A percentile compares a stretch with the other conserved stretches of the same genome.
Conservation (phyloP, 768 basidiomycete genomes). For the Russula vinacea region DNA sequence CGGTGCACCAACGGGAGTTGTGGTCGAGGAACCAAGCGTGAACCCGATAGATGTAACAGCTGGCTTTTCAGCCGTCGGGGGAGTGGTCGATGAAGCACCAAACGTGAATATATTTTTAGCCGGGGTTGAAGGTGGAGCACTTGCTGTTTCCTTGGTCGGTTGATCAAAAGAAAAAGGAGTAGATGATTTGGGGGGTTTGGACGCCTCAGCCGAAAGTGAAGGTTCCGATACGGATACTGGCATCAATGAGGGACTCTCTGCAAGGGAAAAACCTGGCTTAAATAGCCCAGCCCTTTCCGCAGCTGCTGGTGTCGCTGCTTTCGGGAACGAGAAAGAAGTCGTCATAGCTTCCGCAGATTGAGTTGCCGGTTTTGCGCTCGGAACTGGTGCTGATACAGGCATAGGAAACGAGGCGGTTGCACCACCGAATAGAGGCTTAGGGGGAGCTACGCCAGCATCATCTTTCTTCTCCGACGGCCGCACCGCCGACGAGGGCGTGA, state of each 20-base stretch:
- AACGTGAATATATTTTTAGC: slow-evolving; percentile 28
- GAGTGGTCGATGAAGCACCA: slow-evolving; percentile 28
- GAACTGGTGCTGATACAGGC: slow-evolving; percentile 1
- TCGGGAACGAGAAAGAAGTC: slow-evolving; percentile 12
- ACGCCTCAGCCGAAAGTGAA: background rate
- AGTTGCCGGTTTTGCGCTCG: slow-evolving; percentile 1
- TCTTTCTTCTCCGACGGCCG: slow-evolving; percentile 16
- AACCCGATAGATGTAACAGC: slow-evolving; percentile 22
- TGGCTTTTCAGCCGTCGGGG: slow-evolving; percentile 11
- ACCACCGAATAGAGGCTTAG: slow-evolving; percentile 18
- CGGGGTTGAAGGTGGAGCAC: slow-evolving; percentile 5
- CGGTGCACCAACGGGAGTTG: slow-evolving; percentile 15
- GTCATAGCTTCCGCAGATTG: slow-evolving; percentile 14
- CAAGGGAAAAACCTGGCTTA: slow-evolving; percentile 23
- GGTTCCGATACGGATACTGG: slow-evolving; percentile 4
- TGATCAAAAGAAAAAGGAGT: slow-evolving; percentile 11
- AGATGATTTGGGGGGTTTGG: slow-evolving; percentile 14
- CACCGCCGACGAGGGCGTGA: slow-evolving; percentile 12
- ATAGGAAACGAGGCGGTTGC: slow-evolving; percentile 13
- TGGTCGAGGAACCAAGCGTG: slow-evolving; percentile 18
- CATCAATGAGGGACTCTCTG: slow-evolving; percentile 4
- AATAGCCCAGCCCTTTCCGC: slow-evolving; percentile 4
- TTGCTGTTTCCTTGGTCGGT: slow-evolving; percentile 4
- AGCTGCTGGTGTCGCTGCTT: slow-evolving; percentile 2
- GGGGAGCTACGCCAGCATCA: background rate